Evolutionary conservation across 2,329 filamentous ascomycete genomes (phyloP), one percentile per base, ranked within the genome.

Genomic region (Ceratocystis lukuohia): DNA sequence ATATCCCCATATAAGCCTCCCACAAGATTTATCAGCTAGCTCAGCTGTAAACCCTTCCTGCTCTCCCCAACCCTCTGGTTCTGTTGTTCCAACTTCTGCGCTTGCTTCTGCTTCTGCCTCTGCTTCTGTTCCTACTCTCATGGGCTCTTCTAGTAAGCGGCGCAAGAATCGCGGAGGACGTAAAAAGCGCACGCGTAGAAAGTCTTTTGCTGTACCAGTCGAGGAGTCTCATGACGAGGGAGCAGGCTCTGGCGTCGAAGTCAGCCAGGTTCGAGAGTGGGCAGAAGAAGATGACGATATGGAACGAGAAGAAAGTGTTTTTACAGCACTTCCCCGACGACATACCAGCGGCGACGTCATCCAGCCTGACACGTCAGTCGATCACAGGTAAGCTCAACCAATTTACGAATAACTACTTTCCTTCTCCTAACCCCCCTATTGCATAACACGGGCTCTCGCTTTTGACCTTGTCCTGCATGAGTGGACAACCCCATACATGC

Each of bases 141-240:
- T 66, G 37, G 69, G 67, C 68, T 61, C 69, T 69, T 37, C 70
- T 71, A 85, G 86, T 78, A 89, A 90, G 74, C 72, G 76, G 25
- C 66, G 67, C 73, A 88, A 87, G 73, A 87, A 85, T 71, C 84
- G 89, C 57, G 86, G 84, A 41, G 88, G 88, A 46, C 92, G 87
- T 80, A 91, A 91, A 77, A 88, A 88, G 75, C 85, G 84, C 68
- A 77, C 84, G 69, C 84, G 91, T 69, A 84, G 89, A 69, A 89
- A 89, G 77, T 96, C 91, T 7, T 96, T 96, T 73, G 87, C 88
- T 28, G 79, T 82, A 17, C 77, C 84, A 0, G 77, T 84, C 44
- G 83, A 86, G 48, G 85, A 87, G 5, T 68, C 67, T 10, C 45
- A 68, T 67, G 73, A 72, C 64, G 75, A 78, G 64, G 74, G 75